phyloP scores from a whole-genome alignment of 1,284 basidiomycete species.

The Dichomitus squalens region DNA sequence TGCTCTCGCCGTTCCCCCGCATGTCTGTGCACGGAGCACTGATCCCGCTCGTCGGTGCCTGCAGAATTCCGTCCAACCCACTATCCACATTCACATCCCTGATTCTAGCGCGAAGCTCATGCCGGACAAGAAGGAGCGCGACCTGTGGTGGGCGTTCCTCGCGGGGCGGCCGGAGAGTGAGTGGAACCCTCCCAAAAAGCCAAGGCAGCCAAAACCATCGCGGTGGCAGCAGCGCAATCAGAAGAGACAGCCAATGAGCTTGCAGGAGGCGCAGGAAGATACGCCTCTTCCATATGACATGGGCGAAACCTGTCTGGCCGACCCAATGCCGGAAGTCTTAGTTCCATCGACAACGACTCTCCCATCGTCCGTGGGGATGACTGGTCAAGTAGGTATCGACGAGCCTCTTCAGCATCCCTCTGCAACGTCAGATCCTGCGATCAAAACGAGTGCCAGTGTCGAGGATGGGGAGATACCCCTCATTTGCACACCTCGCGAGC shows the following conservation, averaged over 20 bases:
- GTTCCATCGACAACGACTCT: slow-evolving; percentile 13
- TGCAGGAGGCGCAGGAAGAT: slow-evolving; percentile 20
- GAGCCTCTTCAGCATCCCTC: not conserved
- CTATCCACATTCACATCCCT: slow-evolving; percentile 47
- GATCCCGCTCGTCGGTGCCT: not conserved
- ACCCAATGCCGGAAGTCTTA: too few species aligned
- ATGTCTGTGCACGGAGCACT: not conserved
- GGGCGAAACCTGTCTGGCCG: slow-evolving; percentile 1
- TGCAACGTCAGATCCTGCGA: not conserved
- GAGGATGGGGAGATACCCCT: slow-evolving; percentile 12
- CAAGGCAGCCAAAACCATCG: slow-evolving; percentile 32
- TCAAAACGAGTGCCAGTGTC: not conserved
- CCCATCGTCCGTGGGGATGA: not conserved
- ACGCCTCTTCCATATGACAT: slow-evolving; percentile 21
- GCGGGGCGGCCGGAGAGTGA: slow-evolving; percentile 64
- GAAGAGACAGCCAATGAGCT: slow-evolving; percentile 38
- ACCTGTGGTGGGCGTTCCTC: slow-evolving; percentile 79
- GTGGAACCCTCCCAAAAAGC: slow-evolving; percentile 60
- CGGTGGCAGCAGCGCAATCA: slow-evolving; percentile 21
- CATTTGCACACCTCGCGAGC: slow-evolving; percentile 43
- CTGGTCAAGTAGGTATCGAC: not conserved
- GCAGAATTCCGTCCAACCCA: slow-evolving; percentile 69
- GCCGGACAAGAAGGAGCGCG: slow-evolving; percentile 70
- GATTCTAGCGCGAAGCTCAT: slow-evolving; percentile 40
- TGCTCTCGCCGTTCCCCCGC: not conserved